These are phyloP conservation scores for Trifolium pratense DNA, from an alignment of 306 rosid species.

Conservation along the genomic window DNA sequence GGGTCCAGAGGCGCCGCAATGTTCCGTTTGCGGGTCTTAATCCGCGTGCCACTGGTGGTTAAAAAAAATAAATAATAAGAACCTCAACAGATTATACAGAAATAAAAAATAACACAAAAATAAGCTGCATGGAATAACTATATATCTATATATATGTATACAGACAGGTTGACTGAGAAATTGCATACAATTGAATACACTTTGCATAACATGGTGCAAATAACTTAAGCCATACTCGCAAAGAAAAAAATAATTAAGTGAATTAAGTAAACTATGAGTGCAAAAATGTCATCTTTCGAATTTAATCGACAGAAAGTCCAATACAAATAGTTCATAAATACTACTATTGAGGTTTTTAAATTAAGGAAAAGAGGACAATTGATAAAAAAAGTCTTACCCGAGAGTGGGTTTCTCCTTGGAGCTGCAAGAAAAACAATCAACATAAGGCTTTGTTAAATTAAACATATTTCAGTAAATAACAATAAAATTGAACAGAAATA, in stretches of 20 bases:
- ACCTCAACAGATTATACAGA: not conserved
- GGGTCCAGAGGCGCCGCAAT: constrained; percentile 99
- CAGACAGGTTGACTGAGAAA: not conserved
- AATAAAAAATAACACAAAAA: not conserved
- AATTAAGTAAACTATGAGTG: not conserved
- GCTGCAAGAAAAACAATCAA: constrained; percentile 60
- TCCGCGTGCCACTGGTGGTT: constrained; percentile 96
- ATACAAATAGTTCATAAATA: not conserved
- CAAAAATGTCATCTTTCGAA: not conserved
- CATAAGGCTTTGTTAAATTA: not conserved
- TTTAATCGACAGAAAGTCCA: not conserved
- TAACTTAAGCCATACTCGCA: not conserved
- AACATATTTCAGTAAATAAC: not conserved
- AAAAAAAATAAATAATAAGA: constrained; percentile 18
- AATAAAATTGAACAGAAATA: not conserved
- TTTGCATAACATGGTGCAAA: not conserved
- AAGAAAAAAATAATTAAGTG: not conserved
- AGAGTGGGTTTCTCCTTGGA: constrained; percentile 99
- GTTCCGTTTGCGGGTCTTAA: constrained; percentile 99
- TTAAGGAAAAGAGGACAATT: not conserved
- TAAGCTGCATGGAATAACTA: not conserved
- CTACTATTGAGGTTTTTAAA: not conserved
- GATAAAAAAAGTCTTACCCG: constrained; percentile 57
- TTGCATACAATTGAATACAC: not conserved
- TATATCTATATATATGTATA: not conserved